A percentile compares a stretch with the other conserved stretches of the same genome.
These are phyloP conservation scores for Diplosphaera chodatii DNA, from an alignment of 139 green algal genomes.

Conservation along the genomic window DNA sequence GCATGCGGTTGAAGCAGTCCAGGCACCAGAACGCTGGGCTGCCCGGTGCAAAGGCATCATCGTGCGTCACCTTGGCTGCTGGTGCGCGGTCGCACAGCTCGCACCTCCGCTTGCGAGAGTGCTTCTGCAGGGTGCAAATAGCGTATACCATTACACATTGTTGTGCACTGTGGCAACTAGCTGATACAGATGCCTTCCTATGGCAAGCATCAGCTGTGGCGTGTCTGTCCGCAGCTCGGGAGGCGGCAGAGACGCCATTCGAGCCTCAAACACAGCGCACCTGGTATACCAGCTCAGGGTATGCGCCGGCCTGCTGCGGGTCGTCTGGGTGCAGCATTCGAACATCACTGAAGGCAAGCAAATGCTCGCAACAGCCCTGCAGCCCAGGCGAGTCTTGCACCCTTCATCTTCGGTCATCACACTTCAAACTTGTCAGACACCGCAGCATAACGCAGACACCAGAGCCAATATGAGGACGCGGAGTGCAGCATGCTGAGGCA, in stretches of 20 bases:
- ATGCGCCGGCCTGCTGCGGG: conserved; percentile 6
- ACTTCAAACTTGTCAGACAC: too few species aligned
- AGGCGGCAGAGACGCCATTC: too few species aligned
- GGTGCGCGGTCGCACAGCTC: conserved; percentile 26
- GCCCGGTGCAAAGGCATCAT: conserved; percentile 41
- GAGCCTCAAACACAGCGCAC: not conserved
- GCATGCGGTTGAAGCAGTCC: conserved; percentile 44
- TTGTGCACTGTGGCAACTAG: not conserved
- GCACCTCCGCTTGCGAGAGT: conserved; percentile 23
- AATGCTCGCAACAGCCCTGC: conserved; percentile 62
- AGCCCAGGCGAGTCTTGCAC: too few species aligned
- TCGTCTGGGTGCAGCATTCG: conserved; percentile 28
- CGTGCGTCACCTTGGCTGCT: conserved; percentile 42
- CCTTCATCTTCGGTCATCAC: too few species aligned
- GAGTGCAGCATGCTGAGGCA: too few species aligned
- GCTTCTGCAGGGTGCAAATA: not conserved
- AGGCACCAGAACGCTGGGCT: conserved; percentile 56
- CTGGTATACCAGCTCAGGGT: conserved; percentile 23
- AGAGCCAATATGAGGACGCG: too few species aligned
- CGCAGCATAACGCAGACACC: too few species aligned
- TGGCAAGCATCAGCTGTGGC: too few species aligned
- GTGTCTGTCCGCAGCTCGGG: too few species aligned
- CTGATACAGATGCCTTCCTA: not conserved
- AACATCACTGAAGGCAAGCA: conserved; percentile 46
- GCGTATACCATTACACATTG: not conserved